A percentile compares a stretch with the other conserved stretches of the same genome.
Conservation (phyloP, 305 asterid genomes). For the Monarda citriodora region DNA sequence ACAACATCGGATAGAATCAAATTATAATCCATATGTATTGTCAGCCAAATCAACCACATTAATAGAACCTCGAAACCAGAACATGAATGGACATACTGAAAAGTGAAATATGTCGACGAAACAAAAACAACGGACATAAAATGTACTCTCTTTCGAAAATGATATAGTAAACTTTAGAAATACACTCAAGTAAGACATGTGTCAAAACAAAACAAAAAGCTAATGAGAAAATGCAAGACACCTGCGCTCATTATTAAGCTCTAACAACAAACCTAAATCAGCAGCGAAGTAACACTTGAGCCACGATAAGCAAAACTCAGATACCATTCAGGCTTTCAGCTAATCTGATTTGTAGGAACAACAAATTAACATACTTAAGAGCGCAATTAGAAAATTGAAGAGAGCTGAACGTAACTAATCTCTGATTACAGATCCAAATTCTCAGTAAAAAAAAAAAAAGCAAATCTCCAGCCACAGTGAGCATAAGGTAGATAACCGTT, state of each 20-base stretch:
- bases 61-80: background rate
- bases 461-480: background rate
- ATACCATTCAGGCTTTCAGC: background rate
- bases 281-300: background rate
- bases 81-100: background rate
- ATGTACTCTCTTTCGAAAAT: background rate
- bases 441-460: background rate
- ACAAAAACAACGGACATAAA: background rate
- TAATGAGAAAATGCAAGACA: background rate
- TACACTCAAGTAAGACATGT: background rate
- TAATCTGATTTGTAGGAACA: no score
- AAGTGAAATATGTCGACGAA: background rate
- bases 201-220: background rate
- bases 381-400: background rate
- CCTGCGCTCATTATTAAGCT: background rate
- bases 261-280: background rate
- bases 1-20: constrained; percentile 4
- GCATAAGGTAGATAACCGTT: background rate
- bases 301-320: background rate
- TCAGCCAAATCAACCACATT: background rate
- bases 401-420: background rate
- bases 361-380: background rate
- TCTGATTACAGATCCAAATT: background rate
- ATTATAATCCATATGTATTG: background rate
- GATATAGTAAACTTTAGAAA: background rate